Percentiles rank a stretch among this genome's conserved stretches.
Evolutionary conservation across 2,329 filamentous ascomycete species (phyloP).

Genomic region (Kalaharituber pfeilii): DNA sequence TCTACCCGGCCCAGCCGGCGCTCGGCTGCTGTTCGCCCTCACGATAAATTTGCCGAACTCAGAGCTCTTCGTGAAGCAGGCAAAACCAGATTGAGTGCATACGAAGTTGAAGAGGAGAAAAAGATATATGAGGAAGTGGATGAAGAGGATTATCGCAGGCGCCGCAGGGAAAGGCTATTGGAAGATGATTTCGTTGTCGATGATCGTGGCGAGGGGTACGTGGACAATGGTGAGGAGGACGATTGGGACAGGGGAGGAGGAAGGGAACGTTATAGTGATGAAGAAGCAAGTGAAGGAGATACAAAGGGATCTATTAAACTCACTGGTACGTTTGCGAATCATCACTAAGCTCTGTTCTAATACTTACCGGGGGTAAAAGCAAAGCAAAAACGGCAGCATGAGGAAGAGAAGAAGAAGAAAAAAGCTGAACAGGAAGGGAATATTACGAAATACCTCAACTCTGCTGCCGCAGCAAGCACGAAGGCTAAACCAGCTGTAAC

Average conservation of each 20-base stretch:
- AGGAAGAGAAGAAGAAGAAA: constrained; percentile 66
- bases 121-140: constrained; percentile 91
- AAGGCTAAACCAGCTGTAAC: constrained; percentile 46
- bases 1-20: neutral
- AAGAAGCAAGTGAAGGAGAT: constrained; percentile 8
- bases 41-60: constrained; percentile 46
- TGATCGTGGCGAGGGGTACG: constrained; percentile 93
- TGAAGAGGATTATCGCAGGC: constrained; percentile 92
- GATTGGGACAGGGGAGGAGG: constrained; percentile 68
- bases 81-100: constrained; percentile 77
- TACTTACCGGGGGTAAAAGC: constrained; percentile 31
- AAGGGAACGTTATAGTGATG: constrained; percentile 53
- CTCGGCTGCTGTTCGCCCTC: constrained; percentile 5
- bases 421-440: constrained; percentile 75
- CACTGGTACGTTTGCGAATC: neutral
- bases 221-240: constrained; percentile 87
- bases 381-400: constrained; percentile 52
- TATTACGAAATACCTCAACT: constrained; percentile 88
- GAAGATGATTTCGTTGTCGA: constrained; percentile 97
- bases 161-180: constrained; percentile 73
- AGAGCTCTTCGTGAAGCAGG: constrained; percentile 69
- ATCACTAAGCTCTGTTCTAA: no score
- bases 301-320: constrained; percentile 9
- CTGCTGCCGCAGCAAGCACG: constrained; percentile 43
- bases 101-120: constrained; percentile 68